Evolutionary conservation across 2,329 filamentous ascomycete species (phyloP), one percentile per base, ranked within the genome.

Genomic region (Epichloe sylvatica): DNA sequence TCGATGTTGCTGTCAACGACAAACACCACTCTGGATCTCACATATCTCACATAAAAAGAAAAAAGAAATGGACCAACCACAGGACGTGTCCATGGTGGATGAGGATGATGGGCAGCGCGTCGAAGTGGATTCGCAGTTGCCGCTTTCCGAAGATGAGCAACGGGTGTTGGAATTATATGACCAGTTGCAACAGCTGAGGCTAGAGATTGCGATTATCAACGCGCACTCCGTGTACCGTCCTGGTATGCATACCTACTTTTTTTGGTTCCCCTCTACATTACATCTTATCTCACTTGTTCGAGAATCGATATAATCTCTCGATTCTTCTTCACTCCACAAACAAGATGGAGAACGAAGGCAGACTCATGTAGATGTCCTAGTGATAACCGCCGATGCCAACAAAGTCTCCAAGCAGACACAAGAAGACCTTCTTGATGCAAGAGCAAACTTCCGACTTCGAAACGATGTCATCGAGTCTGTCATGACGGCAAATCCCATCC

Each of bases 141-240:
- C 74, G 7, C 70, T 91, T 41, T 85, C 82, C 1, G 73, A 78
- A 36, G 73, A 77, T 52, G 87, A 94, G 65, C 69, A 74, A 57
- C 73, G 74, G 54, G 74, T 84, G 30, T 70, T 92, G 36, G 74
- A 79, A 39, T 74, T 90, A 45, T 85, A 87, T 65, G 81, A 89
- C 62, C 75, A 76, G 55, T 69, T 88, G 25, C 79, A 83, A 59
- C 80, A 86, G 62, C 72, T 90, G 42, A 78, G 81, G 58, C 68
- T 91, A 21, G 83, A 92, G 67, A 77, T 81, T 49, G 81, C 81
- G 37, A 71, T 92, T 38, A 66, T 89, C 12, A 72, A 67, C 42
- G 74, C 75, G 4, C 72, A 73, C 44, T 61, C 67, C n/a, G 53
- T 58, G 15, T 50, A 69, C 51, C 55, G 57, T 17, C 54, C 61